Evolutionary conservation across 2,329 filamentous ascomycete genomes (phyloP), one percentile per base, ranked within the genome.

Genomic region (Claviceps monticola): DNA sequence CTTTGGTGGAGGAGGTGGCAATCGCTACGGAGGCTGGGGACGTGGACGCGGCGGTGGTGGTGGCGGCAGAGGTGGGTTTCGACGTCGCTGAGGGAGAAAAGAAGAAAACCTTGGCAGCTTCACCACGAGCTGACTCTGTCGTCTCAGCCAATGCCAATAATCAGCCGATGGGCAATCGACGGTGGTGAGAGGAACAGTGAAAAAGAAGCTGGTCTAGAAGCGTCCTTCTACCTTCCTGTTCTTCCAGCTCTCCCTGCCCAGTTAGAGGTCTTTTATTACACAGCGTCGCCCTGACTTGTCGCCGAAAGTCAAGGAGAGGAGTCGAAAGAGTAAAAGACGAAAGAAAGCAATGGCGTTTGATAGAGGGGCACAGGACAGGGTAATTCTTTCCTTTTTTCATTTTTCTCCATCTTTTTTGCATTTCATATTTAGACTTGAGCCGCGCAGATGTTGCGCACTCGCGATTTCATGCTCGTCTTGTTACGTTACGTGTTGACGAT

Each of bases 1-100:
- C 69, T 97, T 90, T 67, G 82, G 88, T 59, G 88, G 89, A 57
- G 88, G 88, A 53, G 88, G 84, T 57, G 81, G 85, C 59, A 81
- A 86, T 63, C 78, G 84, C 57, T 83, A 80, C 62, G 81, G 84
- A 63, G 82, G 86, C 62, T 84, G 84, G 66, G 78, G 84, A 62
- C 81, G 84, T 59, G 78, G 80, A 60, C 75, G 82, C 59, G 71
- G 72, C 50, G 68, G 50, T 14, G 52, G 52, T 4, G 52, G 53
- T 11, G 53, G 53, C 34, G 72, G 74, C 60, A 72, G 75, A 66
- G 73, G 74, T 73, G 69, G 65, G 68, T 70, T 61, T 59, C 64
- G 66, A 56, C 63, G 64, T 57, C 62, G 60, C 56, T 66, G 29
- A 61, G 64, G 11, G 8, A 45, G 5, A 16, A 16, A 9, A 58